phyloP scores from a whole-genome alignment of 352 stramenopile species.

The Globisporangium lucens region DNA sequence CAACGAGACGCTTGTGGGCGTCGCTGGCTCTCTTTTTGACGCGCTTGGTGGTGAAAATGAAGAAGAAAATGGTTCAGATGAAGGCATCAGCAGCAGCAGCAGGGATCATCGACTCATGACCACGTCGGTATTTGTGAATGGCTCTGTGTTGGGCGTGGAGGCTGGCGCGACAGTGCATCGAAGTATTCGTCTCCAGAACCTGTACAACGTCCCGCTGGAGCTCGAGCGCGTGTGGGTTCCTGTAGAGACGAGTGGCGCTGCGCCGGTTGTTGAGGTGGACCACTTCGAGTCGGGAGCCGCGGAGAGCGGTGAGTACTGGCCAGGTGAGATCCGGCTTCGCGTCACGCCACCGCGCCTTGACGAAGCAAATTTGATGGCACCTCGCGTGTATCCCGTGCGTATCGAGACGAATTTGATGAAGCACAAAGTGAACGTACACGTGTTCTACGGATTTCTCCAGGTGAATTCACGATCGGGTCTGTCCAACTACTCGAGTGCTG shows the following conservation, averaged over 20 bases:
- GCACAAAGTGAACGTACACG: conserved; percentile 27
- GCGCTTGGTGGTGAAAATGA: conserved; percentile 8
- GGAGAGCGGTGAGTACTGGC: conserved; percentile 25
- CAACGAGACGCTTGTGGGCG: conserved; percentile 31
- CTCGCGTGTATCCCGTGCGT: conserved; percentile 24
- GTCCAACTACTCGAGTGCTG: conserved; percentile 16
- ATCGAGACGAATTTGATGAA: conserved; percentile 43
- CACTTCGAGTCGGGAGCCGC: conserved; percentile 26
- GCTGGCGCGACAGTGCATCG: not conserved
- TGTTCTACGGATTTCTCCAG: conserved; percentile 38
- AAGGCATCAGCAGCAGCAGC: not conserved
- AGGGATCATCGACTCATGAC: not conserved
- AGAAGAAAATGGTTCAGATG: not conserved
- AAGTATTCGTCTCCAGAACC: conserved; percentile 22
- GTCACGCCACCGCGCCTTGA: conserved; percentile 17
- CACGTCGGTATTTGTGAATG: conserved; percentile 8
- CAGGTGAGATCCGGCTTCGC: conserved; percentile 25
- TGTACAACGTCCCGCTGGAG: conserved; percentile 40
- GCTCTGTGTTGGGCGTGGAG: conserved; percentile 15
- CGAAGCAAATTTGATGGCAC: not conserved
- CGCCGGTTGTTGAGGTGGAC: conserved; percentile 26
- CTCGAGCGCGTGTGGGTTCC: conserved; percentile 40
- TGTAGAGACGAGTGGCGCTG: not conserved
- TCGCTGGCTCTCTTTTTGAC: not conserved
- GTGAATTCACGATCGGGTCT: conserved; percentile 21